phyloP scores from a whole-genome alignment of 306 rosid species.

The Fragaria vesca region DNA sequence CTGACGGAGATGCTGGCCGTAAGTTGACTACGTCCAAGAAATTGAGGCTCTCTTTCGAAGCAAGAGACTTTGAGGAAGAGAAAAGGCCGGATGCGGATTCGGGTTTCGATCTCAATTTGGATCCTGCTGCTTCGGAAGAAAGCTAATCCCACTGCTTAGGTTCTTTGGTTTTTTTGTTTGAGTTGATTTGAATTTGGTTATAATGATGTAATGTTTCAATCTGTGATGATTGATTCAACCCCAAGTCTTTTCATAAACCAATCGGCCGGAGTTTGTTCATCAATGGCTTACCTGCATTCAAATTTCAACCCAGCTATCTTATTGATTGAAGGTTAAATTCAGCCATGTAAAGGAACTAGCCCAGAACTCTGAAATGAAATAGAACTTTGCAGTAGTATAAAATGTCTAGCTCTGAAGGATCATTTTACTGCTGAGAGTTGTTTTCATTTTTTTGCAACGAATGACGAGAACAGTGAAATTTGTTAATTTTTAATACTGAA shows the following conservation, averaged over 20 bases:
- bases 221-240: not conserved
- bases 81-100: not conserved
- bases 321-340: not conserved
- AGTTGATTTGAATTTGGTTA: not conserved
- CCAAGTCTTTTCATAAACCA: not conserved
- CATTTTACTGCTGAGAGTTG: no score
- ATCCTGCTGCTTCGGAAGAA: conserved; percentile 16
- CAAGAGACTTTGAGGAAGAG: conserved; percentile 22
- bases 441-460: no score
- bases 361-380: not conserved
- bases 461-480: no score
- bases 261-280: not conserved
- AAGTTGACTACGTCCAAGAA: conserved; percentile 18
- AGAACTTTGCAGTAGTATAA: not conserved
- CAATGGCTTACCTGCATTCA: not conserved
- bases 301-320: no score
- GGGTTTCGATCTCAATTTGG: conserved; percentile 36
- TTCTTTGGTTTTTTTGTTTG: not conserved
- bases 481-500: no score
- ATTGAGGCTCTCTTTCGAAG: conserved; percentile 21
- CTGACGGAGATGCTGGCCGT: conserved; percentile 18
- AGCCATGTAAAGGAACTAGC: not conserved
- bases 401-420: no score
- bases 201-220: not conserved
- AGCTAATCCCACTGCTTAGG: not conserved